Evolutionary conservation across 1,284 basidiomycete species (phyloP), one percentile per base, ranked within the genome.

Genomic region (Apiotrichum akiyoshidainum): DNA sequence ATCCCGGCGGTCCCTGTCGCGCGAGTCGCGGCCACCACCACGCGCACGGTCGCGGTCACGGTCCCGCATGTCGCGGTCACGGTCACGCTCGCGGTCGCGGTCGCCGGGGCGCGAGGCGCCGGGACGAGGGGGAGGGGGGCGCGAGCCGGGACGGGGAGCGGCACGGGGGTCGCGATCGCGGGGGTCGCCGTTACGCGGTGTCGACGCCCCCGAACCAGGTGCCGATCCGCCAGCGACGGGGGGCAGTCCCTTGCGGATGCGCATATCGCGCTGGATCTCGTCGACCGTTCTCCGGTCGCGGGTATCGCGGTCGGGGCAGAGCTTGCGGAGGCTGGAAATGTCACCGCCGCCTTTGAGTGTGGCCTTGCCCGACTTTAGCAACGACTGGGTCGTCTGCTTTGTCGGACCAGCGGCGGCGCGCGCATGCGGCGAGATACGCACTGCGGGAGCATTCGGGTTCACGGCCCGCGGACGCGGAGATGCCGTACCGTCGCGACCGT

Each of bases 271-370:
- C 35, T 71, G 67, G 37, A 76, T 73, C 63, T 76, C 68, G 55
- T 74, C 74, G 35, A 71, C 64, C 2, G 68, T 69, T 52, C 74
- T 65, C 22, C 63, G 52, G 60, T 76, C 74, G 49, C 74, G 63
- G 10, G 60, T 65, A 12, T 63, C 61, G 48, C 72, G 59, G 61
- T 74, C 72, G 7, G 71, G 69, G 58, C 71, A 72, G 11, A 74
- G 54, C 40, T 65, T 68, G 22, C 69, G 59, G 55, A 76, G 42
- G 64, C 1, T 55, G 60, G 8, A 56, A 31, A 31, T 31, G 26
- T 31, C 63, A 14, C 63, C 56, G 34, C 60, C 45, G 33, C 55
- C 54, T 62, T 60, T 63, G 26, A 31, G 26, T 3, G 26, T 31
- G 26, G 26, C 26, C 7, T 31, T 31, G 26, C 26, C 26, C 26